A percentile compares a stretch with the other conserved stretches of the same genome.
Conservation (phyloP, 495 filamentous ascomycete genomes). For the Umbilicaria muhlenbergii region DNA sequence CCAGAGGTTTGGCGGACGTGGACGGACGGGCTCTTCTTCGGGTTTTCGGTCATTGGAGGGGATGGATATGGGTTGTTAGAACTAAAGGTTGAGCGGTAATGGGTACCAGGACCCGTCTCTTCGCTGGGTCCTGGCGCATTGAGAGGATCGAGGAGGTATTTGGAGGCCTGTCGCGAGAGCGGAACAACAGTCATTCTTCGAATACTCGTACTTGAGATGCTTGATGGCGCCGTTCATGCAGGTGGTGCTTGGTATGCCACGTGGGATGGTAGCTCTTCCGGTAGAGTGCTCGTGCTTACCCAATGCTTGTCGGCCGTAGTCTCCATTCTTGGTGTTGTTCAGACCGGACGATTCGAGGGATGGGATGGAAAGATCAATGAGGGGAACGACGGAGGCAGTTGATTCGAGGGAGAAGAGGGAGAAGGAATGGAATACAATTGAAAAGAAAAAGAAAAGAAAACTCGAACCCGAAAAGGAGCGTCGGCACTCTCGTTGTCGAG, state of each 20-base stretch:
- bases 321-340: constrained; percentile 14
- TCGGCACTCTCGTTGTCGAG: no score
- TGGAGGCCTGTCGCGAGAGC: constrained; percentile 25
- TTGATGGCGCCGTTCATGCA: no score
- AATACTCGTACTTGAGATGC: constrained; percentile 1
- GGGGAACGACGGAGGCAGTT: no score
- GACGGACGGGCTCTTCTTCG: constrained; percentile 7
- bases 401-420: no score
- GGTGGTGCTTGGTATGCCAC: no score
- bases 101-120: constrained; percentile 34
- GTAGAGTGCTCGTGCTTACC: constrained; percentile 8
- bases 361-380: no score
- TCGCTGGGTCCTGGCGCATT: constrained; percentile 34
- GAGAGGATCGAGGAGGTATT: constrained; percentile 43
- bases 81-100: constrained; percentile 22
- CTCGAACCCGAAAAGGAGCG: no score
- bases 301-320: constrained; percentile 21
- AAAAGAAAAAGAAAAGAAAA: no score
- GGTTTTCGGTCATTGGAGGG: constrained; percentile 5
- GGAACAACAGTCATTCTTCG: constrained; percentile 1
- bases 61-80: constrained; percentile 1
- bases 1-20: constrained; percentile 2
- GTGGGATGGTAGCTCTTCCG: no score
- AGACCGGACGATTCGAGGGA: no score
- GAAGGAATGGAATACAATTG: no score